These are phyloP conservation scores for Didymella lethalis DNA, from an alignment of 2,329 filamentous ascomycete species.

Conservation along the genomic window DNA sequence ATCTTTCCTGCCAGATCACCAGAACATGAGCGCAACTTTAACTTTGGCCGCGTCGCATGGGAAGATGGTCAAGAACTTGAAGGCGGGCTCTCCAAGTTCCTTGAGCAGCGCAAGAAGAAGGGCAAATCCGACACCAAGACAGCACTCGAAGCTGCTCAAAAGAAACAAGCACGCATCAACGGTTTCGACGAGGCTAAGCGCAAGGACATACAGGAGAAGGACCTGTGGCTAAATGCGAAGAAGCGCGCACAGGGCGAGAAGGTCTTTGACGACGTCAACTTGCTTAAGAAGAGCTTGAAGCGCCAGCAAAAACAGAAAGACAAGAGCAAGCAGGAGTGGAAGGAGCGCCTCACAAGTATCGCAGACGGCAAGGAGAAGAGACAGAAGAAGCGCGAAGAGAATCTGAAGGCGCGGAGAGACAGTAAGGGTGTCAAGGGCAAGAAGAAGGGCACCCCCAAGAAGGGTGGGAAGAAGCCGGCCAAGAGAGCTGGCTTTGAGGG, in stretches of 20 bases:
- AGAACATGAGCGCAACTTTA: slow-evolving; percentile 72
- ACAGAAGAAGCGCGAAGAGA: slow-evolving; percentile 60
- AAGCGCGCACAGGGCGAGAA: slow-evolving; percentile 89
- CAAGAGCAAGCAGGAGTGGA: slow-evolving; percentile 89
- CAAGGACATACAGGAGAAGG: slow-evolving; percentile 89
- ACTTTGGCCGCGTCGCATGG: slow-evolving; percentile 92
- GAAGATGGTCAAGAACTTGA: slow-evolving; percentile 83
- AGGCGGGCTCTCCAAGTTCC: slow-evolving; percentile 67
- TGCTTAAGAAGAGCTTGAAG: slow-evolving; percentile 91
- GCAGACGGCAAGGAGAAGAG: slow-evolving; percentile 57
- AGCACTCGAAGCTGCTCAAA: slow-evolving; percentile 83
- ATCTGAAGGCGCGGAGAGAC: slow-evolving; percentile 75
- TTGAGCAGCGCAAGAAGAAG: slow-evolving; percentile 76
- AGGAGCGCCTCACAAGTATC: slow-evolving; percentile 56
- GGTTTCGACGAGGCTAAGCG: slow-evolving; percentile 81
- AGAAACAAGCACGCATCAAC: slow-evolving; percentile 81
- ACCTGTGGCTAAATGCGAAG: slow-evolving; percentile 90
- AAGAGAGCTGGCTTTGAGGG: slow-evolving; percentile 68
- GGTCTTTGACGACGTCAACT: slow-evolving; percentile 81
- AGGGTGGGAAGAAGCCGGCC: slow-evolving; percentile 62
- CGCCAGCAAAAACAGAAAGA: slow-evolving; percentile 88
- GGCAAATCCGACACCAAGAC: slow-evolving; percentile 86
- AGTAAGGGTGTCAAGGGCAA: slow-evolving; percentile 76
- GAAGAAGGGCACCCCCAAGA: slow-evolving; percentile 55
- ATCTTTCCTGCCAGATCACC: slow-evolving; percentile 57